Evolutionary conservation across 192 early-diverging fungal genomes (phyloP), one percentile per base, ranked within the genome.

Genomic region (Powellomyces hirtus): DNA sequence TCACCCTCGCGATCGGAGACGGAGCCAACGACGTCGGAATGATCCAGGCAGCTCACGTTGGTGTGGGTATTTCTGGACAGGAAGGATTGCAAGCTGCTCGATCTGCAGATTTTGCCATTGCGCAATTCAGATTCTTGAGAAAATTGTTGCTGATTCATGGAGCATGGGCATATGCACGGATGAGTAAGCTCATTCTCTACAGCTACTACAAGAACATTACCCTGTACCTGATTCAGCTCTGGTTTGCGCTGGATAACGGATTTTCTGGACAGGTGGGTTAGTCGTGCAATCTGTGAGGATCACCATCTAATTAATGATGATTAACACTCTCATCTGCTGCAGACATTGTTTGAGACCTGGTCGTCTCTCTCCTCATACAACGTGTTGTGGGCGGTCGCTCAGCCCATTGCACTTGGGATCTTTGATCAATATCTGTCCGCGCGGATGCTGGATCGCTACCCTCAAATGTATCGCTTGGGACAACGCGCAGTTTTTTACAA

Each of bases 201-300:
- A 94, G 89, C 66, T 99, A 96, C 83, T 99, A 99, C 87, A 99
- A 99, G 82, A 99, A 99, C 79, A 95, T 99, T 57, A 91, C 94
- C 20, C 78, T 99, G 75, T 99, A 98, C 79, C 81, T 94, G 68
- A 97, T 96, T 57, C 97, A 99, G 83, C 91, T 99, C 72, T 99
- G 97, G 97, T 84, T 83, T 81, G 90, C 97, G 2, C 84, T 96
- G 66, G 91, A 93, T 77, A 98, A 98, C 69, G 90, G 92, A 6
- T 98, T 99, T 72, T 95, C 94, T 27, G 97, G 97, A 52, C 80
- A 78, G 79, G 79, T 83, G 57, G 36, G 70, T 58, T 11, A 8
- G 34, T 0, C 46, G 35, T 65, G 51, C 35, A n/a, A 3, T n/a
- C n/a, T n/a, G n/a, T n/a, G 8, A 24, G 24, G 13, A 52, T 24